Evolutionary conservation across 2,329 filamentous ascomycete genomes (phyloP).

Genomic region (Microthyrium microscopicum): DNA sequence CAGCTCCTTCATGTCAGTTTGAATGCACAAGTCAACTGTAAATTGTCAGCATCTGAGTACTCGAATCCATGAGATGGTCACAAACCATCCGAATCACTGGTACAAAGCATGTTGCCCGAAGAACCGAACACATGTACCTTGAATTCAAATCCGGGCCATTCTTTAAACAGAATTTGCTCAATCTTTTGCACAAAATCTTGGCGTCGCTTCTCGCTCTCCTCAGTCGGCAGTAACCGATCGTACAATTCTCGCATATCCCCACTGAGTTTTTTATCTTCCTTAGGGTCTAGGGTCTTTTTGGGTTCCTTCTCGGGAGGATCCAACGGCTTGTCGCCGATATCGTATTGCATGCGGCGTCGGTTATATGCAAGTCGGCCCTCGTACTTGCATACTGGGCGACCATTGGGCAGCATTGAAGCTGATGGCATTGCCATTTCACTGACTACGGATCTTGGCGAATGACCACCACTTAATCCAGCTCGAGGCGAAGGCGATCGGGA

Average conservation of each 20-base stretch:
- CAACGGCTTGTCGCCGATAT: slow-evolving; percentile 62
- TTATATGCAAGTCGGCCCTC: slow-evolving; percentile 74
- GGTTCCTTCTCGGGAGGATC: slow-evolving; percentile 51
- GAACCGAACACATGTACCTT: slow-evolving; percentile 93
- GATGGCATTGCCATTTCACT: slow-evolving; percentile 70
- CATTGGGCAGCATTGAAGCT: slow-evolving; percentile 49
- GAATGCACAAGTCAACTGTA: slow-evolving; percentile 92
- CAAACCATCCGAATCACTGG: slow-evolving; percentile 87
- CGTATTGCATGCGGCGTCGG: slow-evolving; percentile 81
- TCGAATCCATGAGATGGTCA: slow-evolving; percentile 11
- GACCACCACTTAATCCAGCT: slow-evolving; percentile 42
- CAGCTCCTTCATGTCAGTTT: slow-evolving; percentile 71
- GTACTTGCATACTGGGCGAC: slow-evolving; percentile 57
- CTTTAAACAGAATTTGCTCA: slow-evolving; percentile 69
- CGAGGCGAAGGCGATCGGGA: slow-evolving; percentile 66
- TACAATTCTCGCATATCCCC: slow-evolving; percentile 77
- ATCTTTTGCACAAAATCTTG: slow-evolving; percentile 69
- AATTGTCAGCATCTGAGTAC: slow-evolving; percentile 12
- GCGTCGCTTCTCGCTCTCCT: slow-evolving; percentile 60
- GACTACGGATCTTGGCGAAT: slow-evolving; percentile 78
- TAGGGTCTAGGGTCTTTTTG: slow-evolving; percentile 33
- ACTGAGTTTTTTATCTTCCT: slow-evolving; percentile 40
- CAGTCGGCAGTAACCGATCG: slow-evolving; percentile 65
- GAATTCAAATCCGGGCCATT: slow-evolving; percentile 86
- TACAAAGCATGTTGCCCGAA: slow-evolving; percentile 86